Conservation (phyloP, 2,329 filamentous ascomycete genomes). For the Fusarium sulawesiense region DNA sequence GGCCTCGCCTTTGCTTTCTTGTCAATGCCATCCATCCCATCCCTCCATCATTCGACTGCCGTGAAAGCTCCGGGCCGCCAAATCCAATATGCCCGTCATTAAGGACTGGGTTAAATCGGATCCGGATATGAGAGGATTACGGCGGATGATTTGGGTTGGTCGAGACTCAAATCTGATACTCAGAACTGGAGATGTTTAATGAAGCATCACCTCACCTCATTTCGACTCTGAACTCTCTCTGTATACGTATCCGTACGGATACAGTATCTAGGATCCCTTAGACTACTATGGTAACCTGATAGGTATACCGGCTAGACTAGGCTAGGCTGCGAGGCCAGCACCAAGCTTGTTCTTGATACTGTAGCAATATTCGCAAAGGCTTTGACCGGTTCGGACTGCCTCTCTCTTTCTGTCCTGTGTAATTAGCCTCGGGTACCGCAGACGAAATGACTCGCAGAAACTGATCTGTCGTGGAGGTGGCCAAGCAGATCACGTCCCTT, state of each 20-base stretch:
- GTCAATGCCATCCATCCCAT: neutral
- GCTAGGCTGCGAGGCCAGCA: neutral
- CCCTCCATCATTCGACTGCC: slow-evolving; percentile 32
- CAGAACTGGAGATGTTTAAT: slow-evolving; percentile 17
- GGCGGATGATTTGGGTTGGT: slow-evolving; percentile 4
- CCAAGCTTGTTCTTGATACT: neutral
- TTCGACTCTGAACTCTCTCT: neutral
- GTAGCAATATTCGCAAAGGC: neutral
- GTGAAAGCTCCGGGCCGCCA: slow-evolving; percentile 40
- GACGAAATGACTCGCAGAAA: slow-evolving; percentile 31
- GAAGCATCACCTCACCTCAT: slow-evolving; percentile 20
- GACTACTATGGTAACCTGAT: neutral
- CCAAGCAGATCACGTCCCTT: slow-evolving; percentile 32
- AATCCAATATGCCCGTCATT: slow-evolving; percentile 32
- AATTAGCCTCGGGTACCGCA: slow-evolving; percentile 32
- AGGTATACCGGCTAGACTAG: neutral
- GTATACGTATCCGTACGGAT: neutral
- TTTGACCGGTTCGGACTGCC: slow-evolving; percentile 7
- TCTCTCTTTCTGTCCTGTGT: slow-evolving; percentile 3
- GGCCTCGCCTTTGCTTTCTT: neutral
- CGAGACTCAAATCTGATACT: slow-evolving; percentile 10
- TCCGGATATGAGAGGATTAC: slow-evolving; percentile 18
- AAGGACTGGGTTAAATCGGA: slow-evolving; percentile 19
- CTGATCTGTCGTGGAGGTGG: slow-evolving; percentile 28
- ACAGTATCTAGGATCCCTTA: neutral